Percentiles rank a stretch among this genome's conserved stretches.
These are phyloP conservation scores for Trypanosoma platydactyli DNA, from an alignment of 208 protist genomes.

Conservation along the genomic window DNA sequence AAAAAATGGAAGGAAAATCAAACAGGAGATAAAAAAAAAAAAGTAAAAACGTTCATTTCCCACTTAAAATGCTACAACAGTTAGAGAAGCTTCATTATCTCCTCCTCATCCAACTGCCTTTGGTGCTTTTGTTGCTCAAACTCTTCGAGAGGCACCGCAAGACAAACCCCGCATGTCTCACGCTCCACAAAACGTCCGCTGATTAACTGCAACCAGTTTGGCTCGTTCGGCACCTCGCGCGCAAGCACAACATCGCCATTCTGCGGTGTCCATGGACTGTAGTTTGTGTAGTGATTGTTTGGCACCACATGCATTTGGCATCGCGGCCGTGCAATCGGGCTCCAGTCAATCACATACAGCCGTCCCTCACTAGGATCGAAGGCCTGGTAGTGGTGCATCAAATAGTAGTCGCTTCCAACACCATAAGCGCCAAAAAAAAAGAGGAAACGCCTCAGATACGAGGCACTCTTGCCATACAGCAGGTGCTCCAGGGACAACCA, in stretches of 20 bases:
- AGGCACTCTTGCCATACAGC: conserved; percentile 53
- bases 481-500: conserved; percentile 82
- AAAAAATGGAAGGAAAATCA: not conserved
- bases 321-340: conserved; percentile 66
- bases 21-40: not conserved
- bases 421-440: conserved; percentile 54
- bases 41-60: not conserved
- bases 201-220: conserved; percentile 79
- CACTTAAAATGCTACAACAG: not conserved
- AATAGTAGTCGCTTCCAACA: conserved; percentile 82
- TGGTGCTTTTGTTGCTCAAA: conserved; percentile 23
- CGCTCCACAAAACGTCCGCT: conserved; percentile 83
- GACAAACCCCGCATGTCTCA: conserved; percentile 71
- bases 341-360: conserved; percentile 77
- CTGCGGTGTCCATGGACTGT: conserved; percentile 79
- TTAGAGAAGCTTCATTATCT: conserved; percentile 17
- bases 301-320: conserved; percentile 77
- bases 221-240: conserved; percentile 57
- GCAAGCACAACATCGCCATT: conserved; percentile 85
- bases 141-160: conserved; percentile 64
- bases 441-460: conserved; percentile 65
- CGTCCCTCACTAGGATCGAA: conserved; percentile 64
- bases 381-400: conserved; percentile 77
- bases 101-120: conserved; percentile 9
- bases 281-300: conserved; percentile 81